Conservation (phyloP, 1,139 yeast genomes). For the Suhomyces anneliseae region DNA sequence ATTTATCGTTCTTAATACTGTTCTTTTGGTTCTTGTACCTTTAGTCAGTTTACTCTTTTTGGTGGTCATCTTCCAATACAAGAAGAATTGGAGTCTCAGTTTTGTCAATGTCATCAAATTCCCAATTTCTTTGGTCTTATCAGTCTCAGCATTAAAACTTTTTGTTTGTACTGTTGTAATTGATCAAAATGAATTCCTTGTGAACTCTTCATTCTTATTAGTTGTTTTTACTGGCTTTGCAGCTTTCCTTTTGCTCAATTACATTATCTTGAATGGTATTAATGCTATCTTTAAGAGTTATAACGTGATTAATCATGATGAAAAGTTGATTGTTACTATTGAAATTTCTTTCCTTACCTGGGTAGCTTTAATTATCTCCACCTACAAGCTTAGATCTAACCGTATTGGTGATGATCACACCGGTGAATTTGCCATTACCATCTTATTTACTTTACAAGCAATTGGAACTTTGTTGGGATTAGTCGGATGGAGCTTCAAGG, state of each 20-base stretch:
- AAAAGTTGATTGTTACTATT: conserved; percentile 64
- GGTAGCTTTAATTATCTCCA: conserved; percentile 47
- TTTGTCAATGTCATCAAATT: conserved; percentile 46
- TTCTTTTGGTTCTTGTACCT: conserved; percentile 56
- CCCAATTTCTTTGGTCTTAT: conserved; percentile 52
- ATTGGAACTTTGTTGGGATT: conserved; percentile 57
- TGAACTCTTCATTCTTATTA: conserved; percentile 52
- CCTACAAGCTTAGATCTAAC: conserved; percentile 48
- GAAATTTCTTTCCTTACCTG: conserved; percentile 59
- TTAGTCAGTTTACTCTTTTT: conserved; percentile 49
- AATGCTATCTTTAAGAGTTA: conserved; percentile 44
- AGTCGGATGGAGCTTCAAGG: conserved; percentile 42
- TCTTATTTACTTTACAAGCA: conserved; percentile 53
- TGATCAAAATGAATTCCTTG: conserved; percentile 52
- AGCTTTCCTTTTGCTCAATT: conserved; percentile 54
- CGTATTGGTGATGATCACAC: conserved; percentile 49
- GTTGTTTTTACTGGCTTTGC: conserved; percentile 43
- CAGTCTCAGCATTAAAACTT: conserved; percentile 38
- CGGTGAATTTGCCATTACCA: conserved; percentile 57
- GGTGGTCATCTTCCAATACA: conserved; percentile 43
- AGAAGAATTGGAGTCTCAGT: conserved; percentile 51
- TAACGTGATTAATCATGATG: conserved; percentile 63
- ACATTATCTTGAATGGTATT: conserved; percentile 50
- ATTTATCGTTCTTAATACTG: conserved; percentile 48
- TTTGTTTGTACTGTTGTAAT: conserved; percentile 34